Conservation (phyloP, 495 filamentous ascomycete genomes). For the Annulohypoxylon maeteangense region DNA sequence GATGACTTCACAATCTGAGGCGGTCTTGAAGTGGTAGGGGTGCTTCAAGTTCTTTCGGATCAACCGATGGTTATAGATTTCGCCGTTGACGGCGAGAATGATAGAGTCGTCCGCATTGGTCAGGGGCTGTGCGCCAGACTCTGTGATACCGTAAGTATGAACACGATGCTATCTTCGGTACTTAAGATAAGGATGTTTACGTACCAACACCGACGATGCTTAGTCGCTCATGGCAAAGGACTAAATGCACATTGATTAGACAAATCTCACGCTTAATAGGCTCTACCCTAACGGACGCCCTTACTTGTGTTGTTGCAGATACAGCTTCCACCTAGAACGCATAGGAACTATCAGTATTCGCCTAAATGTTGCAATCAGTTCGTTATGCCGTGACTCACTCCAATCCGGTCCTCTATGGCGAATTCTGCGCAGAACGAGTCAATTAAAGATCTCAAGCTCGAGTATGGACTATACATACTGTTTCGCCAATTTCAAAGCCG, state of each 20-base stretch:
- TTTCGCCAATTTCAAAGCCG: constrained; percentile 94
- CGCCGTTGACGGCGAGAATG: constrained; percentile 96
- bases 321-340: constrained; percentile 80
- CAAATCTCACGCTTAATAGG: background rate
- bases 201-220: constrained; percentile 97
- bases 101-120: constrained; percentile 89
- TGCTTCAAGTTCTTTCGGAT: constrained; percentile 83
- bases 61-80: constrained; percentile 99
- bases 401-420: constrained; percentile 98
- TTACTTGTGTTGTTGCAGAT: constrained; percentile 89
- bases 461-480: constrained; percentile 68
- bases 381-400: constrained; percentile 72
- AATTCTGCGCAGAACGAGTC: constrained; percentile 67
- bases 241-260: constrained; percentile 61
- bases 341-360: constrained; percentile 23
- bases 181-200: constrained; percentile 49
- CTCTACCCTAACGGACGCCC: background rate
- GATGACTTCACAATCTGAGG: constrained; percentile 98
- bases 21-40: constrained; percentile 93
- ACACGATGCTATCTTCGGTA: constrained; percentile 7
- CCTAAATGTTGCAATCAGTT: constrained; percentile 36
- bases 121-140: constrained; percentile 93
- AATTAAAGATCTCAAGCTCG: constrained; percentile 47
- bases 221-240: constrained; percentile 96
- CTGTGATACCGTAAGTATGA: constrained; percentile 60